Conservation (phyloP, 371 early-diverging fungal species). For the Syncephalastrum racemosum region DNA sequence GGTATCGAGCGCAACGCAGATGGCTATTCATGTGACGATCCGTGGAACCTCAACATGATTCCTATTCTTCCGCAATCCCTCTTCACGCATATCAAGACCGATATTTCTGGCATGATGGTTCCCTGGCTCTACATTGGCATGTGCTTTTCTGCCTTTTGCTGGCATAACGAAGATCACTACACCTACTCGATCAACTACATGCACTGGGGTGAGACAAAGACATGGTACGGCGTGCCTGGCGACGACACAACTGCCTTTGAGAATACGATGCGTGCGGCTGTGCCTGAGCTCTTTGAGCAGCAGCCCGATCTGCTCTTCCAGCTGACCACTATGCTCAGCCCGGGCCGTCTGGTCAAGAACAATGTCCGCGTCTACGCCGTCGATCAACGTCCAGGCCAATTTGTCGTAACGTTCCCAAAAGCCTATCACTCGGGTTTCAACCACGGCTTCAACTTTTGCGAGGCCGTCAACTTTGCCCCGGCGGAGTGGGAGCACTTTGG, state of each 20-base stretch:
- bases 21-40: slow-evolving; percentile 11
- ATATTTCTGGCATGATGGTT: slow-evolving; percentile 94
- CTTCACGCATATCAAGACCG: slow-evolving; percentile 83
- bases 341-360: slow-evolving; percentile 69
- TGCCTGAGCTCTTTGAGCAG: slow-evolving; percentile 87
- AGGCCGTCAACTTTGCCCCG: slow-evolving; percentile 96
- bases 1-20: slow-evolving; percentile 13
- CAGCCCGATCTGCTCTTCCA: slow-evolving; percentile 94
- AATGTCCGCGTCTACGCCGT: slow-evolving; percentile 77
- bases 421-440: slow-evolving; percentile 97
- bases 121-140: slow-evolving; percentile 98
- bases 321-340: slow-evolving; percentile 89
- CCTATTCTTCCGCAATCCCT: slow-evolving; percentile 79
- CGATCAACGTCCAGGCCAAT: slow-evolving; percentile 93
- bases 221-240: slow-evolving; percentile 97
- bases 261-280: slow-evolving; percentile 72
- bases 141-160: slow-evolving; percentile 96
- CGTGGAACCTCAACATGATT: slow-evolving; percentile 90
- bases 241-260: slow-evolving; percentile 83
- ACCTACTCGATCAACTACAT: slow-evolving; percentile 95
- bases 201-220: slow-evolving; percentile 96
- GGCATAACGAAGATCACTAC: slow-evolving; percentile 98
- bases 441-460: slow-evolving; percentile 95
- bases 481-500: slow-evolving; percentile 90
- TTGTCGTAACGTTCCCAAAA: slow-evolving; percentile 94